Percentiles rank a stretch among this genome's conserved stretches.
phyloP scores from a whole-genome alignment of 768 basidiomycete genomes.

The Rhodosporidiobolus odoratus region DNA sequence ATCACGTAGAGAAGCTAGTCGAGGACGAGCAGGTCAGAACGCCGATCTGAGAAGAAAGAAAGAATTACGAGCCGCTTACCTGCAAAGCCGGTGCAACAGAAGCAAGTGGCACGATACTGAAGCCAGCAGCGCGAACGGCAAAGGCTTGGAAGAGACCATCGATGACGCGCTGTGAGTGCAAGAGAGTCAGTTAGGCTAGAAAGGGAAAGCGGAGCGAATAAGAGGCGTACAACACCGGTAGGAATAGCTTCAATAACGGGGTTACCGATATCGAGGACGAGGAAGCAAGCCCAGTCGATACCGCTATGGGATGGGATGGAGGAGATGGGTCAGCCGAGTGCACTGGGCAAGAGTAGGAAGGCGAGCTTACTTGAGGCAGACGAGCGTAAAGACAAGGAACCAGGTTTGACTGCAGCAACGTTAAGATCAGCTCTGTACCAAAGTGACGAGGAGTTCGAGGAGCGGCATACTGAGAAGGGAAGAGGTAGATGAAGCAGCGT shows the following conservation, averaged over 20 bases:
- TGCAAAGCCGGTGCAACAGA: constrained; percentile 83
- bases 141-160: constrained; percentile 72
- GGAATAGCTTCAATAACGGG: constrained; percentile 64
- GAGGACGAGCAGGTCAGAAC: not conserved
- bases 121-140: constrained; percentile 79
- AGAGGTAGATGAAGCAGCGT: constrained; percentile 47
- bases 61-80: constrained; percentile 63
- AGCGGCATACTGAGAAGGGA: constrained; percentile 25
- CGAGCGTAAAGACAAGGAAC: constrained; percentile 38
- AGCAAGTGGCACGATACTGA: constrained; percentile 65
- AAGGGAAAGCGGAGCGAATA: not conserved
- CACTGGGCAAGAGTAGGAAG: not conserved
- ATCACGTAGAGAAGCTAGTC: constrained; percentile 65
- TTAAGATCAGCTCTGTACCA: not conserved
- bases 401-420: constrained; percentile 26
- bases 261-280: constrained; percentile 81
- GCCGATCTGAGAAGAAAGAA: constrained; percentile 73
- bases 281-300: constrained; percentile 84
- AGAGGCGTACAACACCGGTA: constrained; percentile 50
- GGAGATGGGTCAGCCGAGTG: too few relatives aligned
- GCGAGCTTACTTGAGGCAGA: constrained; percentile 28
- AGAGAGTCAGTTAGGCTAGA: not conserved
- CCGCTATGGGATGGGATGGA: not conserved
- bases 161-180: constrained; percentile 52
- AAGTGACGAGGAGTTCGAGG: too few relatives aligned